Conservation (phyloP, 108 stramenopile species). For the Nitzschia putrida region DNA sequence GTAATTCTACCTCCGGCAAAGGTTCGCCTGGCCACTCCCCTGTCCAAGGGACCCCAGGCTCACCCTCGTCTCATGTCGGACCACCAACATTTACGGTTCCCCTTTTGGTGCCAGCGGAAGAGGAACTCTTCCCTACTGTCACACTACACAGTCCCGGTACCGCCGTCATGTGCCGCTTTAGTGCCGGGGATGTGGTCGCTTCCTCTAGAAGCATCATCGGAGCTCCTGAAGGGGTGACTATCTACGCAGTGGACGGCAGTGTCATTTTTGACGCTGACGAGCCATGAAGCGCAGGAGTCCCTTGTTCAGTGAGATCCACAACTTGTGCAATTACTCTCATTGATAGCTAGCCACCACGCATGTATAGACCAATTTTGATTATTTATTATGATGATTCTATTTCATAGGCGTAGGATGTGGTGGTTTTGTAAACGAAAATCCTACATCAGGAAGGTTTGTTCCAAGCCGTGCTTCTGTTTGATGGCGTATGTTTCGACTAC, state of each 20-base stretch:
- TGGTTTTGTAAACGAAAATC: background rate
- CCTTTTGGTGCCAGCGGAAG: slow-evolving; percentile 77
- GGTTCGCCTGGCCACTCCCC: slow-evolving; percentile 16
- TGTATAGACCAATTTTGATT: too few species aligned
- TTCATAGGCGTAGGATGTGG: too few species aligned
- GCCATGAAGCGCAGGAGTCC: background rate
- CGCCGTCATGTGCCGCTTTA: slow-evolving; percentile 80
- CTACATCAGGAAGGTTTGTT: slow-evolving; percentile 23
- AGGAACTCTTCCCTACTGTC: slow-evolving; percentile 91
- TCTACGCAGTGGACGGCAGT: slow-evolving; percentile 93
- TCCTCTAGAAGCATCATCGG: slow-evolving; percentile 70
- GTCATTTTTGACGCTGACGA: slow-evolving; percentile 59
- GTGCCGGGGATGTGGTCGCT: slow-evolving; percentile 83
- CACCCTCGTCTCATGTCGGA: background rate
- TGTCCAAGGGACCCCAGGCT: slow-evolving; percentile 36
- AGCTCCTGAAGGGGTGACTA: slow-evolving; percentile 72
- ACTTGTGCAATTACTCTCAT: too few species aligned
- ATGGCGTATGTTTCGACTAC: slow-evolving; percentile 56
- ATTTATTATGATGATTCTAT: too few species aligned
- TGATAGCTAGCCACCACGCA: too few species aligned
- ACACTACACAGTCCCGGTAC: slow-evolving; percentile 88
- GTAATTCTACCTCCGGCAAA: background rate
- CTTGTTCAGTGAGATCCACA: too few species aligned
- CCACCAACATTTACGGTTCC: slow-evolving; percentile 51
- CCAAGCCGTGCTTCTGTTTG: slow-evolving; percentile 41